phyloP scores from a whole-genome alignment of 2,329 filamentous ascomycete species.

The Apiospora hydei region DNA sequence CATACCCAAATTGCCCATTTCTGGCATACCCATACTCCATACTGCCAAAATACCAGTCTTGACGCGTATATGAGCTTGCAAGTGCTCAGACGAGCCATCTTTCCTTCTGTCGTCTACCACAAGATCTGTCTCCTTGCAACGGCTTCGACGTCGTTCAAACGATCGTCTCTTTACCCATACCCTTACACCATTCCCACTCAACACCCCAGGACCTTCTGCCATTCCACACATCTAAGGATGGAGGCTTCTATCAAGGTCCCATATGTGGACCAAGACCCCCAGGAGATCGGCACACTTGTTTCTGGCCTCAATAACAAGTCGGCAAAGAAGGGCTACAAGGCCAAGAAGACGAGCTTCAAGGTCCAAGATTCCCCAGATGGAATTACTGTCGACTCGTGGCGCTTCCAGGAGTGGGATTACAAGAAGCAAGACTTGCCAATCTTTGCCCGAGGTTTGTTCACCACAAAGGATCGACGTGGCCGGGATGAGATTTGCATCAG shows the following conservation, averaged over 20 bases:
- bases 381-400: conserved; percentile 86
- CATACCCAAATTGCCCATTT: not conserved
- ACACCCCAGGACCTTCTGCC: not conserved
- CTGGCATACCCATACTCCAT: not conserved
- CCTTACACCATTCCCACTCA: not conserved
- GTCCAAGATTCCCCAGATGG: conserved; percentile 68
- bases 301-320: conserved; percentile 67
- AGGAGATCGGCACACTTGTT: conserved; percentile 72
- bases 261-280: conserved; percentile 72
- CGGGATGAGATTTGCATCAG: conserved; percentile 81
- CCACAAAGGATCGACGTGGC: conserved; percentile 70
- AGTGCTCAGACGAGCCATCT: not conserved
- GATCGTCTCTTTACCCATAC: not conserved
- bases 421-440: conserved; percentile 86
- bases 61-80: not conserved
- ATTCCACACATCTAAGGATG: not conserved
- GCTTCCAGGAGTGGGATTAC: conserved; percentile 95
- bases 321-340: conserved; percentile 68
- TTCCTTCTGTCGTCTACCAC: conserved; percentile 6
- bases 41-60: not conserved
- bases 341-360: conserved; percentile 81
- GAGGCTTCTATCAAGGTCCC: conserved; percentile 48
- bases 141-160: not conserved
- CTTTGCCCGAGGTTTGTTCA: conserved; percentile 94
- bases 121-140: not conserved